These are phyloP conservation scores for Stagonosporopsis tanaceti DNA, from an alignment of 2,329 filamentous ascomycete species.

Conservation along the genomic window DNA sequence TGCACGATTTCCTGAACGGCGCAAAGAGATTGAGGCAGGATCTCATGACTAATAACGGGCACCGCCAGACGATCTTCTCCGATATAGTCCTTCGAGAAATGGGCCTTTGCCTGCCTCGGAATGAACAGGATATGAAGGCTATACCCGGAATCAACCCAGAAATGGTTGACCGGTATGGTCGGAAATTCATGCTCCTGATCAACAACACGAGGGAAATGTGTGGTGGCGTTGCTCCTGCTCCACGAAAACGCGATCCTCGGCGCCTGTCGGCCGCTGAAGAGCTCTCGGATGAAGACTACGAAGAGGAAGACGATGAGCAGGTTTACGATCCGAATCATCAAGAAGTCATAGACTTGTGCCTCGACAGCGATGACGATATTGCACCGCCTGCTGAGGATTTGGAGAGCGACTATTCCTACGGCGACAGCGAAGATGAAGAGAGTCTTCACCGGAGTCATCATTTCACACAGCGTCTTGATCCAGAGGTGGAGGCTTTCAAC, in stretches of 20 bases:
- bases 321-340: slow-evolving; percentile 59
- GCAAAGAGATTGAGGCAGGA: slow-evolving; percentile 68
- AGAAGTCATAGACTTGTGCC: slow-evolving; percentile 57
- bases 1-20: slow-evolving; percentile 70
- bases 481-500: slow-evolving; percentile 43
- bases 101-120: slow-evolving; percentile 73
- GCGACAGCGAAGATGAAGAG: slow-evolving; percentile 33
- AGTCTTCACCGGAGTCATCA: slow-evolving; percentile 37
- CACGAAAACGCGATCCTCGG: slow-evolving; percentile 23
- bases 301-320: slow-evolving; percentile 48
- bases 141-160: slow-evolving; percentile 70
- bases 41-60: slow-evolving; percentile 66
- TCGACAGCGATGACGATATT: slow-evolving; percentile 45
- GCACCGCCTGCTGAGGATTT: slow-evolving; percentile 18
- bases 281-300: slow-evolving; percentile 49
- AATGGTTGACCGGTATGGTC: slow-evolving; percentile 69
- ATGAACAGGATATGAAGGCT: slow-evolving; percentile 66
- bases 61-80: slow-evolving; percentile 70
- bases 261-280: slow-evolving; percentile 31
- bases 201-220: slow-evolving; percentile 40
- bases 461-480: slow-evolving; percentile 38
- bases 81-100: slow-evolving; percentile 76
- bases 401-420: slow-evolving; percentile 34
- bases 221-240: slow-evolving; percentile 25
- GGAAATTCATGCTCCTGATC: slow-evolving; percentile 67